Conservation (phyloP, 192 early-diverging fungal species). For the Coemansia sp. region DNA sequence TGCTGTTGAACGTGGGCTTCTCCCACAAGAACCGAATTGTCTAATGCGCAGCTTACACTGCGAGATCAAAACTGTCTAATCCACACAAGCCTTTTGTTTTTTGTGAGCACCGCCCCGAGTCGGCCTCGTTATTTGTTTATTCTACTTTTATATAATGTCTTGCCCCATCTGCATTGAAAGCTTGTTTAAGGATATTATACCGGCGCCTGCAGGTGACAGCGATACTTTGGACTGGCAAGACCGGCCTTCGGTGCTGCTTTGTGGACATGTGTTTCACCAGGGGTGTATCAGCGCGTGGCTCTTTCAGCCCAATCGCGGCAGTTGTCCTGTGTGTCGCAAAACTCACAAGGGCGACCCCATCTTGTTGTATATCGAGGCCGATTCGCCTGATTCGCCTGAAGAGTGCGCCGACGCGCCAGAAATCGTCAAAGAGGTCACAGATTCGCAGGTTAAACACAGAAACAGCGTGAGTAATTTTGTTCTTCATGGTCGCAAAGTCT, state of each 20-base stretch:
- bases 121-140: neutral
- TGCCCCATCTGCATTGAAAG: conserved; percentile 47
- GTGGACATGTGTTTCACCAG: conserved; percentile 50
- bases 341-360: conserved; percentile 25
- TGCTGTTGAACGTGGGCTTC: neutral
- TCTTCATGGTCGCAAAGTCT: too few relatives aligned
- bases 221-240: conserved; percentile 10
- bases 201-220: neutral
- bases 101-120: neutral
- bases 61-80: neutral
- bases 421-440: neutral
- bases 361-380: conserved; percentile 31
- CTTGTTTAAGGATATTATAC: conserved; percentile 16
- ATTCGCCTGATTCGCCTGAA: neutral
- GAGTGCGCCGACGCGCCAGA: neutral
- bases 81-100: too few relatives aligned
- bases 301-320: conserved; percentile 13
- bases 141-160: conserved; percentile 26
- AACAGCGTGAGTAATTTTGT: neutral
- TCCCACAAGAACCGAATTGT: neutral
- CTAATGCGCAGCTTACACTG: neutral
- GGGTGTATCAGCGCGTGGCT: conserved; percentile 44
- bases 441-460: conserved; percentile 8
- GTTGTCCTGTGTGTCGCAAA: conserved; percentile 43
- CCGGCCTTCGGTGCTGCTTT: conserved; percentile 28